These are phyloP conservation scores for Microbotryum lychnidis-dioicae DNA, from an alignment of 1,284 basidiomycete genomes.

Conservation along the genomic window DNA sequence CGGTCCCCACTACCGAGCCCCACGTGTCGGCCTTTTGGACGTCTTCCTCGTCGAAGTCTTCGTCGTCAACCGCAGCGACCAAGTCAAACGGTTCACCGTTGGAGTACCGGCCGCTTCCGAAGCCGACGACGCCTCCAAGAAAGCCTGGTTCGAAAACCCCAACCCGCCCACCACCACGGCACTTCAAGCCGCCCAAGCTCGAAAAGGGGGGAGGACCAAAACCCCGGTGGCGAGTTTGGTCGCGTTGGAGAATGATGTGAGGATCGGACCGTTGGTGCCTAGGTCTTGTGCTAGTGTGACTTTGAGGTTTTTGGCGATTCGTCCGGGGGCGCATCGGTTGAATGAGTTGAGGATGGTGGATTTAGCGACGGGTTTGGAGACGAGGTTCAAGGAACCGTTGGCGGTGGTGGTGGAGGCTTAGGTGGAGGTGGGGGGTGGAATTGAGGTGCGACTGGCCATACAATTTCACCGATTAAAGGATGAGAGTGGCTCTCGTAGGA, in stretches of 20 bases:
- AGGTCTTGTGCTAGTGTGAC: slow-evolving; percentile 20
- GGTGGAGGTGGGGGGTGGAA: no score
- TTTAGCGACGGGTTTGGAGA: slow-evolving; percentile 16
- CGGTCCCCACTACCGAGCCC: neutral
- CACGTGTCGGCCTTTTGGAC: slow-evolving; percentile 25
- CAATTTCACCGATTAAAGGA: no score
- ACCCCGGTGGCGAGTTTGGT: slow-evolving; percentile 11
- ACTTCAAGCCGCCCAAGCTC: neutral
- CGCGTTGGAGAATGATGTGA: slow-evolving; percentile 27
- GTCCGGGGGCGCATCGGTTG: slow-evolving; percentile 18
- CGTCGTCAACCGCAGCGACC: slow-evolving; percentile 16
- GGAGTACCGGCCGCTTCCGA: slow-evolving; percentile 5
- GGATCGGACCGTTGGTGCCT: slow-evolving; percentile 27
- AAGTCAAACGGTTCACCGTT: slow-evolving; percentile 15
- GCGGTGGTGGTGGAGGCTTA: slow-evolving; percentile 18
- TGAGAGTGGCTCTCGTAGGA: no score
- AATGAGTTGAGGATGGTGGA: slow-evolving; percentile 15
- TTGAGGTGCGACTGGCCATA: no score
- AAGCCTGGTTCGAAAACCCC: neutral
- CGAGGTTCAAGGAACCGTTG: slow-evolving; percentile 10
- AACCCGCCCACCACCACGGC: neutral
- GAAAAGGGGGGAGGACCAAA: neutral
- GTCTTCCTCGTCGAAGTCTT: slow-evolving; percentile 31
- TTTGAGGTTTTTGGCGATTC: slow-evolving; percentile 23
- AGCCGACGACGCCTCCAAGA: neutral